phyloP scores from a whole-genome alignment of 2,329 filamentous ascomycete genomes.

The Aureobasidium sp. region DNA sequence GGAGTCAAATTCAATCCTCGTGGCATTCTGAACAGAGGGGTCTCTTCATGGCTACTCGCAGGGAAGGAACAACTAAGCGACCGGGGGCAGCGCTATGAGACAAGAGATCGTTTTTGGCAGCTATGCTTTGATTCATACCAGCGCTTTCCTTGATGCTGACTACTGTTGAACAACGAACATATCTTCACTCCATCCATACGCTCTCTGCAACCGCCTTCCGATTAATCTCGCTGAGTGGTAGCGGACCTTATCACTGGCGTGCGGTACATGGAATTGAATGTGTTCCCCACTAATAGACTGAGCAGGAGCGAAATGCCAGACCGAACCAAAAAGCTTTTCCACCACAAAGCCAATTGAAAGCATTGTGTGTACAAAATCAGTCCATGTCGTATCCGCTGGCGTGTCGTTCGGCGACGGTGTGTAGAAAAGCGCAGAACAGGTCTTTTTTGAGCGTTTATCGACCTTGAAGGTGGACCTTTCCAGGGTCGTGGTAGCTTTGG shows the following conservation, averaged over 20 bases:
- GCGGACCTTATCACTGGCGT: conserved; percentile 46
- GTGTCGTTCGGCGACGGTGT: conserved; percentile 28
- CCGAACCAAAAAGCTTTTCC: conserved; percentile 52
- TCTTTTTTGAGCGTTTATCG: conserved; percentile 34
- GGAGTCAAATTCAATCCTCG: not conserved
- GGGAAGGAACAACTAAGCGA: not conserved
- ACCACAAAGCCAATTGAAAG: conserved; percentile 40
- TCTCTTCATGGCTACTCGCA: not conserved
- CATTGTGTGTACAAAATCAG: conserved; percentile 48
- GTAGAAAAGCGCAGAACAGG: conserved; percentile 38
- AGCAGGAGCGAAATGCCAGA: conserved; percentile 50
- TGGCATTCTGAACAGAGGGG: not conserved
- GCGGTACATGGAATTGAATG: conserved; percentile 56
- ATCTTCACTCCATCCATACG: conserved; percentile 45
- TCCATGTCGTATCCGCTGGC: conserved; percentile 45
- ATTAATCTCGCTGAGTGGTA: conserved; percentile 39
- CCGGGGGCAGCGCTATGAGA: not conserved
- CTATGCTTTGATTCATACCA: not conserved
- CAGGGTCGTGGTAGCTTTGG: not conserved
- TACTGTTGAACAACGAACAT: conserved; percentile 35
- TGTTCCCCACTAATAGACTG: conserved; percentile 37
- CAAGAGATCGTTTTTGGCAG: not conserved
- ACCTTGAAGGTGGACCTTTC: conserved; percentile 25
- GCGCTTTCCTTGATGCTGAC: not conserved
- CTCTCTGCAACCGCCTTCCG: conserved; percentile 42